Evolutionary conservation across 108 stramenopile genomes (phyloP).

Genomic region (Skeletonema costatum): DNA sequence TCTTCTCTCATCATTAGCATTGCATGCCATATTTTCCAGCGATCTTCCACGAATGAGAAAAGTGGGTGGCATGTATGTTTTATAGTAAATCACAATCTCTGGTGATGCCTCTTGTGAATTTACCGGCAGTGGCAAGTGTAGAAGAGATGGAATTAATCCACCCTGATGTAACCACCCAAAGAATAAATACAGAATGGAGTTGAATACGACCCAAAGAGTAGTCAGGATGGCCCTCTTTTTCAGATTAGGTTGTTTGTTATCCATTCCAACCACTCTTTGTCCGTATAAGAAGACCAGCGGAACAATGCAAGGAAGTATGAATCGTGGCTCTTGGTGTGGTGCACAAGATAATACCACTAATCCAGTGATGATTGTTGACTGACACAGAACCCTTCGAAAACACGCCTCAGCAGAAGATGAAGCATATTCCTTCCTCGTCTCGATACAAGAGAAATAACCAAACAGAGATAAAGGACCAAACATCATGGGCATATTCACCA

Average conservation of each 20-base stretch:
- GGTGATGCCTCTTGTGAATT: background rate
- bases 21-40: background rate
- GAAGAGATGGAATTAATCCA: conserved; percentile 54
- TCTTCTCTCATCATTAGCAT: background rate
- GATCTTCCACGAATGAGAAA: conserved; percentile 46
- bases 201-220: conserved; percentile 65
- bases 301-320: conserved; percentile 65
- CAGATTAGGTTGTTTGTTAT: background rate
- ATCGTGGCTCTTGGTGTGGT: conserved; percentile 87
- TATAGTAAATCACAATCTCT: conserved; percentile 54
- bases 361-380: conserved; percentile 48
- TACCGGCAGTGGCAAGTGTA: conserved; percentile 10
- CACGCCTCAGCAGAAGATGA: background rate
- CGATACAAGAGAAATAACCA: conserved; percentile 23
- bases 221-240: background rate
- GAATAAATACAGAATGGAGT: conserved; percentile 56
- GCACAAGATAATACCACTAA: conserved; percentile 67
- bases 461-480: conserved; percentile 68
- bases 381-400: conserved; percentile 13
- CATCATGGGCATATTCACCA: conserved; percentile 82
- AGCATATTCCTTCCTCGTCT: background rate
- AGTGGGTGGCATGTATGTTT: conserved; percentile 83
- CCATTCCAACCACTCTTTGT: conserved; percentile 7
- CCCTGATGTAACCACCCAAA: conserved; percentile 81
- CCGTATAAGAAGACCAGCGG: conserved; percentile 60